Conservation (phyloP, 768 basidiomycete species). For the Pleurotus tuoliensis region DNA sequence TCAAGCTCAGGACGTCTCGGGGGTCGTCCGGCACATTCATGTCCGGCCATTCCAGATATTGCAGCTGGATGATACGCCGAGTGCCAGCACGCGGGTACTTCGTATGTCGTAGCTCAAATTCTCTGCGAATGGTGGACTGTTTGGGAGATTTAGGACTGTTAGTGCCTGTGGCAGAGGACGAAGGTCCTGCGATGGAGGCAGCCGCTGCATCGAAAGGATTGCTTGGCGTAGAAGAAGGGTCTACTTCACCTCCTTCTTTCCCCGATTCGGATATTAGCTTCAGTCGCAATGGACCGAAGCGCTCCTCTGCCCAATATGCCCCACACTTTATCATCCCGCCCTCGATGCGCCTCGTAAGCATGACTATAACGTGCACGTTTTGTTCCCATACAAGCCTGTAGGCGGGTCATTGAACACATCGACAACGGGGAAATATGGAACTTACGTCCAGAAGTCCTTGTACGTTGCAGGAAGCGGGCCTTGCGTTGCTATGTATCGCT, state of each 20-base stretch:
- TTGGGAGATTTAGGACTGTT: constrained; percentile 1
- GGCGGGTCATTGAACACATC: background rate
- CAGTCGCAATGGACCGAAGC: constrained; percentile 71
- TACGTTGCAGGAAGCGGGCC: constrained; percentile 90
- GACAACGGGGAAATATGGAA: constrained; percentile 14
- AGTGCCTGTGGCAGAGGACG: background rate
- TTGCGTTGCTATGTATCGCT: constrained; percentile 93
- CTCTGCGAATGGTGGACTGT: constrained; percentile 43
- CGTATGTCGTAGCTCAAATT: constrained; percentile 65
- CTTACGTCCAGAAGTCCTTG: constrained; percentile 92
- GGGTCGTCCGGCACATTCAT: constrained; percentile 92
- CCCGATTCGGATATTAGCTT: constrained; percentile 27
- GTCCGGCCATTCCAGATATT: constrained; percentile 95
- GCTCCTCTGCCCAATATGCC: constrained; percentile 73
- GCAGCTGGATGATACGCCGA: constrained; percentile 78
- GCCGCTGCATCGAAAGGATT: background rate
- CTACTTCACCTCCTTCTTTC: constrained; percentile 13
- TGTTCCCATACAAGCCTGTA: constrained; percentile 88
- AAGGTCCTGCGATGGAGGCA: background rate
- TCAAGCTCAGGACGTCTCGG: constrained; percentile 65
- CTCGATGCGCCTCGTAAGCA: constrained; percentile 93
- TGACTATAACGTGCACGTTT: constrained; percentile 90
- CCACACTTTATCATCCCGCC: constrained; percentile 89
- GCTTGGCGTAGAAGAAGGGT: background rate
- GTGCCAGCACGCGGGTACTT: constrained; percentile 56